These are phyloP conservation scores for Eucommia ulmoides DNA, from an alignment of 257 asterid genomes.

Conservation along the genomic window DNA sequence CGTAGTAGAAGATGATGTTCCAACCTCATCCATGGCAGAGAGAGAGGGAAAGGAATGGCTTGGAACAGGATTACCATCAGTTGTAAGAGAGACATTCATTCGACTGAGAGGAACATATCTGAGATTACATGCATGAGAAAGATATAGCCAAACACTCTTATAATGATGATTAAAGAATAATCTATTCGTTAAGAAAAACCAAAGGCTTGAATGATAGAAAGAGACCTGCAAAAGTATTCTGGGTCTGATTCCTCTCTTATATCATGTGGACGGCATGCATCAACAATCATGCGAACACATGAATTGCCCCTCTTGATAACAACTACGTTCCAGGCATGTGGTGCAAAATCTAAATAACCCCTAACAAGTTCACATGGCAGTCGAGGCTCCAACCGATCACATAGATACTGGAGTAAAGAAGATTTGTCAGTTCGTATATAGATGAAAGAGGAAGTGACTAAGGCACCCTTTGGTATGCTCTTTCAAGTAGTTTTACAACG, in stretches of 20 bases:
- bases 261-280: conserved; percentile 90
- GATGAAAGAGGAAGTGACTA: too few species aligned
- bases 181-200: too few species aligned
- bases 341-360: conserved; percentile 86
- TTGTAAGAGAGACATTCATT: conserved; percentile 26
- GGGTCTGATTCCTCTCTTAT: conserved; percentile 83
- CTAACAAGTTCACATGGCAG: conserved; percentile 93
- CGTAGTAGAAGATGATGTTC: conserved; percentile 42
- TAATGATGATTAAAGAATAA: neutral
- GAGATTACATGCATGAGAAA: conserved; percentile 4
- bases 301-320: conserved; percentile 49
- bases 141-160: neutral
- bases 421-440: conserved; percentile 18
- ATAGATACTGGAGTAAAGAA: conserved; percentile 50
- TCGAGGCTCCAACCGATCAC: conserved; percentile 83
- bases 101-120: conserved; percentile 86
- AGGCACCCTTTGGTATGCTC: too few species aligned
- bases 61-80: conserved; percentile 26
- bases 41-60: conserved; percentile 59
- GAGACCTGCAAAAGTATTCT: conserved; percentile 73
- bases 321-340: conserved; percentile 98
- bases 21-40: conserved; percentile 41
- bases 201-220: too few species aligned
- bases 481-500: too few species aligned
- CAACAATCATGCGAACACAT: conserved; percentile 74